Conservation (phyloP, 2,329 filamentous ascomycete species). For the Cylindrodendrum hubeiense region DNA sequence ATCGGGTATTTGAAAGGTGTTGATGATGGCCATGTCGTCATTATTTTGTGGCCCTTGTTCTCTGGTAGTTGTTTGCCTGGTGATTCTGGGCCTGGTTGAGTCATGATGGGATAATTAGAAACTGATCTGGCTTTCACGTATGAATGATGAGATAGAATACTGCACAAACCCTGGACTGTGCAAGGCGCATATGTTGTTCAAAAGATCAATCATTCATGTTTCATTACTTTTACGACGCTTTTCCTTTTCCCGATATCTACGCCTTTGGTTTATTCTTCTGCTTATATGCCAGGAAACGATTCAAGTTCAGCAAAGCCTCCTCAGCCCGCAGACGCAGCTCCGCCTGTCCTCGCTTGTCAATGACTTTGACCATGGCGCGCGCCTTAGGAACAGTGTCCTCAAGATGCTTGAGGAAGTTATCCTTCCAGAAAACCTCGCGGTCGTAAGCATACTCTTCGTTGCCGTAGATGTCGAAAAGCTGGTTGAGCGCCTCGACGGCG, state of each 20-base stretch:
- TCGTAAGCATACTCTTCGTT: constrained; percentile 71
- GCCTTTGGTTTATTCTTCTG: constrained; percentile 64
- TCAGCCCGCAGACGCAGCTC: constrained; percentile 72
- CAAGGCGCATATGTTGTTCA: not conserved
- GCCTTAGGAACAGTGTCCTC: constrained; percentile 66
- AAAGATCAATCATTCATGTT: constrained; percentile 7
- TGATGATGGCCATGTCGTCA: constrained; percentile 55
- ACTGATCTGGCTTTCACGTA: not conserved
- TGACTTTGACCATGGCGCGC: constrained; percentile 67
- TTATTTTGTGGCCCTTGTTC: not conserved
- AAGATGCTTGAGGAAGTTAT: constrained; percentile 70
- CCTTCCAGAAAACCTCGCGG: constrained; percentile 73
- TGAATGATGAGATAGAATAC: not conserved
- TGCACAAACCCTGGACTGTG: not conserved
- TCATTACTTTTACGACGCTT: constrained; percentile 10
- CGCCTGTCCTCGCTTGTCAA: constrained; percentile 69
- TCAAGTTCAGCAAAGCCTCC: constrained; percentile 71
- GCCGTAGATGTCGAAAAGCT: constrained; percentile 76
- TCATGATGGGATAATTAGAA: not conserved
- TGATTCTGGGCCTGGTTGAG: not conserved
- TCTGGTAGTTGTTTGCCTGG: constrained; percentile 6
- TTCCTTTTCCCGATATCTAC: constrained; percentile 27
- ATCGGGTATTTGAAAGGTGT: constrained; percentile 95
- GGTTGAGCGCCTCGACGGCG: constrained; percentile 73
- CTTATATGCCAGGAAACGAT: constrained; percentile 74